Evolutionary conservation across 495 filamentous ascomycete genomes (phyloP).

Genomic region (Neurospora africana): DNA sequence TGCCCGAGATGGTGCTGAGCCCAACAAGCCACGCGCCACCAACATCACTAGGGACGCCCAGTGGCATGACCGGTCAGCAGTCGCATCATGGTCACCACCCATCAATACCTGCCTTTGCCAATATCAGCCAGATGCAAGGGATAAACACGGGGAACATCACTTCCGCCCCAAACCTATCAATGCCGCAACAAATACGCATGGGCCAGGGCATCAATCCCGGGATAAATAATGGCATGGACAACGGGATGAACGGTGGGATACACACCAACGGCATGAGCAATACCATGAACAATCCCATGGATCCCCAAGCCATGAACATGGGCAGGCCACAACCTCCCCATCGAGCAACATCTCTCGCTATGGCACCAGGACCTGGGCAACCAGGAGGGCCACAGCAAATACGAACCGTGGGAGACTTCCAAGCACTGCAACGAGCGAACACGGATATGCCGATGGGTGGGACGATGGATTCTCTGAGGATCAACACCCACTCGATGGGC

Average conservation of each 20-base stretch:
- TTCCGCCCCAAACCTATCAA: slow-evolving; percentile 16
- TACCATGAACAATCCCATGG: not conserved
- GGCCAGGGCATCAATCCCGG: slow-evolving; percentile 22
- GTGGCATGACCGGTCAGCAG: slow-evolving; percentile 25
- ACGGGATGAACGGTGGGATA: not conserved
- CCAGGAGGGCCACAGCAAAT: slow-evolving; percentile 16
- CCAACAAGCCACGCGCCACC: slow-evolving; percentile 30
- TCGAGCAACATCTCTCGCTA: slow-evolving; percentile 30
- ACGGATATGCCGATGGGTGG: slow-evolving; percentile 29
- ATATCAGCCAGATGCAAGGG: slow-evolving; percentile 25
- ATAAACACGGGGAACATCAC: slow-evolving; percentile 22
- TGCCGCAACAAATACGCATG: slow-evolving; percentile 22
- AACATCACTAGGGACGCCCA: slow-evolving; percentile 18
- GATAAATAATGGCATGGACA: slow-evolving; percentile 18
- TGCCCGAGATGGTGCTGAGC: slow-evolving; percentile 38
- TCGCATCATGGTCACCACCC: slow-evolving; percentile 21
- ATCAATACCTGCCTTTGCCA: slow-evolving; percentile 22
- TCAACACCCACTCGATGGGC: slow-evolving; percentile 15
- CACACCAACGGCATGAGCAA: slow-evolving; percentile 20
- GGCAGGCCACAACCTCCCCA: slow-evolving; percentile 26
- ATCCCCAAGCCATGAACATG: slow-evolving; percentile 24
- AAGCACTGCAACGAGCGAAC: slow-evolving; percentile 33
- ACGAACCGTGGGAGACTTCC: slow-evolving; percentile 38
- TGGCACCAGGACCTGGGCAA: slow-evolving; percentile 7
- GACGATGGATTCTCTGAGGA: slow-evolving; percentile 15